phyloP scores from a whole-genome alignment of 495 filamentous ascomycete species.

The Penicillium paxilli region DNA sequence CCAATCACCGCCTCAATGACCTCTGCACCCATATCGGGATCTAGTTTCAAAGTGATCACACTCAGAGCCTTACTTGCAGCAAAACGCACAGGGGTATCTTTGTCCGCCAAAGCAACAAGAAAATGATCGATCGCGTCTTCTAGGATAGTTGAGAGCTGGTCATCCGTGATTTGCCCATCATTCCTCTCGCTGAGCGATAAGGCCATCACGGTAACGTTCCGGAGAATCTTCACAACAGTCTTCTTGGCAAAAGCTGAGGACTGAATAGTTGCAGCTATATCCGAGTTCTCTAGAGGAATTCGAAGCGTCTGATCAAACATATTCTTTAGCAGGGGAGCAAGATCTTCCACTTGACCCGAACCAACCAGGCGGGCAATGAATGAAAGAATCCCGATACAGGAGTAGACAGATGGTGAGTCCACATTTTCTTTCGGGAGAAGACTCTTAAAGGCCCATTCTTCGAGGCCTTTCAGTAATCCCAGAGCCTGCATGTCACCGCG shows the following conservation, averaged over 20 bases:
- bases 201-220: conserved; percentile 65
- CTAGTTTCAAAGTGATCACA: conserved; percentile 75
- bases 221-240: conserved; percentile 76
- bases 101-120: conserved; percentile 69
- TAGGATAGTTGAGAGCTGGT: conserved; percentile 46
- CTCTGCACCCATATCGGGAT: conserved; percentile 75
- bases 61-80: conserved; percentile 92
- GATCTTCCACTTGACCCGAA: conserved; percentile 52
- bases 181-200: conserved; percentile 49
- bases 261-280: conserved; percentile 46
- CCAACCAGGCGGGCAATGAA: conserved; percentile 73
- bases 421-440: conserved; percentile 41
- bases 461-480: conserved; percentile 63
- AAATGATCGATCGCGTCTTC: conserved; percentile 68
- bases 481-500: conserved; percentile 84
- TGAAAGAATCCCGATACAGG: conserved; percentile 69
- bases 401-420: conserved; percentile 52
- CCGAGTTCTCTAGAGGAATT: conserved; percentile 35
- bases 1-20: conserved; percentile 83
- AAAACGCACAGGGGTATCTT: conserved; percentile 85
- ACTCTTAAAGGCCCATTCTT: conserved; percentile 64
- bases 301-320: conserved; percentile 53
- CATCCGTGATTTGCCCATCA: conserved; percentile 33
- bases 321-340: conserved; percentile 47
- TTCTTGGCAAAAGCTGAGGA: conserved; percentile 77